Evolutionary conservation across 2,329 filamentous ascomycete genomes (phyloP).

Genomic region (Pestalotiopsis sp.): DNA sequence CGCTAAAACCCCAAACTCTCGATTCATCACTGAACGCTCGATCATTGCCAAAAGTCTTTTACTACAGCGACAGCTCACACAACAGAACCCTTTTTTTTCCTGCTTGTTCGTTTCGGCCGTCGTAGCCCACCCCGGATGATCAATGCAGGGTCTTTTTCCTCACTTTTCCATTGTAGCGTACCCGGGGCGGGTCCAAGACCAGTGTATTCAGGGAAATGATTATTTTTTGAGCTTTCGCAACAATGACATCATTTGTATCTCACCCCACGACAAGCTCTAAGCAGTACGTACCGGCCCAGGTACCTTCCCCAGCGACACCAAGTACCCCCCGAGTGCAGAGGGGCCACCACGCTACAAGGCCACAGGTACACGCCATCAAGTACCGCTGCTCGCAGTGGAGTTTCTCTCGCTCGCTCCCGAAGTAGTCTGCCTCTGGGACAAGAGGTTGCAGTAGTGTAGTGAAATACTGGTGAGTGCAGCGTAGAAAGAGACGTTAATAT

Average conservation of each 20-base stretch:
- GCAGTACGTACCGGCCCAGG: background rate
- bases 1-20: constrained; percentile 4
- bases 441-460: background rate
- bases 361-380: background rate
- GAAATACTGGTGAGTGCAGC: no score
- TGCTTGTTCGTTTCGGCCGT: background rate
- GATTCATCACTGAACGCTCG: constrained; percentile 10
- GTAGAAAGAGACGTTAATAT: no score
- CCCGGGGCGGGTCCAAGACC: background rate
- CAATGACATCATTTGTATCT: background rate
- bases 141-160: constrained; percentile 6
- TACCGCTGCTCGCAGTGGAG: background rate
- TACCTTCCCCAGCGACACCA: background rate
- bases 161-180: background rate
- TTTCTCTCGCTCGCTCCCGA: background rate
- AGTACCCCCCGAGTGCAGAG: background rate
- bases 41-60: background rate
- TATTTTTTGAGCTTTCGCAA: background rate
- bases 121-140: background rate
- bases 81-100: background rate
- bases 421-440: background rate
- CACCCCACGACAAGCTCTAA: background rate
- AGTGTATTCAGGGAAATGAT: background rate
- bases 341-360: background rate
- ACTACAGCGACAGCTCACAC: constrained; percentile 1